phyloP scores from a whole-genome alignment of 2,329 filamentous ascomycete genomes.

The Colletotrichum truncatum region DNA sequence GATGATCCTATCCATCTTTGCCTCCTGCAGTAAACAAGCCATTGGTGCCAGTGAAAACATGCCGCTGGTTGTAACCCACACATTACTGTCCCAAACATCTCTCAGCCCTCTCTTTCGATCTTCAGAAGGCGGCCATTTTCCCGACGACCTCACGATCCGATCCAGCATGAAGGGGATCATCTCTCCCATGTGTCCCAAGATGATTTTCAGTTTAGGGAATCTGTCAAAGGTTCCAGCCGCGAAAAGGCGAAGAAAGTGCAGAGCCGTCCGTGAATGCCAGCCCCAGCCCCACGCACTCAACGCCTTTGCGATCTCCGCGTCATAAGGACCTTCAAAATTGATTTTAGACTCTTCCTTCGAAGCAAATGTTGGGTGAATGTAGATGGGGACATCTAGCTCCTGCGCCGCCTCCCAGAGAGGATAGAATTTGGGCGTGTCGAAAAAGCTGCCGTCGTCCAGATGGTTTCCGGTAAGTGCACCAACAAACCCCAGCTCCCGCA shows the following conservation, averaged over 20 bases:
- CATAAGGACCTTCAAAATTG: constrained; percentile 41
- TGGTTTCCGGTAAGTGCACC: constrained; percentile 37
- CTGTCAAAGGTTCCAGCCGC: constrained; percentile 45
- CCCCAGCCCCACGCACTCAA: constrained; percentile 54
- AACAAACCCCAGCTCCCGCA: constrained; percentile 41
- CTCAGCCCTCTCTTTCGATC: constrained; percentile 47
- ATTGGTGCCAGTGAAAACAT: constrained; percentile 59
- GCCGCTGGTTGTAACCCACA: constrained; percentile 67
- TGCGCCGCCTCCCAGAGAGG: constrained; percentile 44
- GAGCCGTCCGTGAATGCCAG: constrained; percentile 14
- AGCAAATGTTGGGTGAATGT: constrained; percentile 53
- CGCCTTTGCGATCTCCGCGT: constrained; percentile 66
- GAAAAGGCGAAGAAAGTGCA: constrained; percentile 46
- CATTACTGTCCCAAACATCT: constrained; percentile 63
- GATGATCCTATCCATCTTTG: constrained; percentile 57
- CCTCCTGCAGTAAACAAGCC: constrained; percentile 53
- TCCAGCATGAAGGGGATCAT: constrained; percentile 65
- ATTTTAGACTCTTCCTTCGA: constrained; percentile 32
- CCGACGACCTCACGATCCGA: constrained; percentile 42
- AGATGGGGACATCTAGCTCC: constrained; percentile 58
- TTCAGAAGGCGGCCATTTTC: constrained; percentile 33
- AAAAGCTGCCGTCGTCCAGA: constrained; percentile 39
- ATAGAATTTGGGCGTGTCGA: constrained; percentile 39
- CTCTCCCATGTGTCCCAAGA: constrained; percentile 52
- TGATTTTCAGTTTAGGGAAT: constrained; percentile 46